A percentile compares a stretch with the other conserved stretches of the same genome.
Conservation (phyloP, 139 green algal species). For the Tetradesmus lagerheimii region DNA sequence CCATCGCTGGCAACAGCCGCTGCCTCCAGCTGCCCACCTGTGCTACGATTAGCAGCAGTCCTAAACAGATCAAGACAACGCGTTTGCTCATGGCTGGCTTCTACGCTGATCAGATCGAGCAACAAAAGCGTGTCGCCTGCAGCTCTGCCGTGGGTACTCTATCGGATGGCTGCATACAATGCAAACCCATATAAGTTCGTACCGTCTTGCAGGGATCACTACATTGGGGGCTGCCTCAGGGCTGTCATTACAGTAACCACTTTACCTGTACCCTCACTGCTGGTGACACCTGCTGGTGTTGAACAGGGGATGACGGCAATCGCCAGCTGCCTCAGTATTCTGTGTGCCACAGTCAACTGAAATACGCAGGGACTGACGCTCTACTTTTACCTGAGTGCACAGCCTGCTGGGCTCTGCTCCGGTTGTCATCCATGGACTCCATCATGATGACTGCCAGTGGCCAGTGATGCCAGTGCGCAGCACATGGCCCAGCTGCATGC, state of each 20-base stretch:
- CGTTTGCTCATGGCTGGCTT: constrained; percentile 9
- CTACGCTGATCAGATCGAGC: background rate
- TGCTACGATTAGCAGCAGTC: background rate
- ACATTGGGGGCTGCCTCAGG: background rate
- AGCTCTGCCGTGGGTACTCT: background rate
- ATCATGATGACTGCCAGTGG: too few relatives aligned
- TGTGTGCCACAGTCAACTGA: too few relatives aligned
- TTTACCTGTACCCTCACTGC: constrained; percentile 5
- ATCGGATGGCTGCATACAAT: background rate
- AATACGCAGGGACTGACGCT: too few relatives aligned
- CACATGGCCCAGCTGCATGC: too few relatives aligned
- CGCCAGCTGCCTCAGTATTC: too few relatives aligned
- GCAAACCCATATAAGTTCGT: background rate
- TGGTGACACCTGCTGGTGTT: background rate
- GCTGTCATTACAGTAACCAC: background rate
- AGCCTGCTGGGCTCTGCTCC: too few relatives aligned
- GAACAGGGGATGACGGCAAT: too few relatives aligned
- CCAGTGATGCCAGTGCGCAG: too few relatives aligned
- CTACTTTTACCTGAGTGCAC: too few relatives aligned
- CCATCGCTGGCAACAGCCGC: background rate
- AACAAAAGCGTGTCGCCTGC: background rate
- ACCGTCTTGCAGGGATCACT: background rate
- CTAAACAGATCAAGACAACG: background rate
- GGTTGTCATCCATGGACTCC: too few relatives aligned
- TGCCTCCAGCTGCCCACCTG: background rate